These are phyloP conservation scores for Hypoxylon fragiforme DNA, from an alignment of 495 filamentous ascomycete genomes.

Conservation along the genomic window DNA sequence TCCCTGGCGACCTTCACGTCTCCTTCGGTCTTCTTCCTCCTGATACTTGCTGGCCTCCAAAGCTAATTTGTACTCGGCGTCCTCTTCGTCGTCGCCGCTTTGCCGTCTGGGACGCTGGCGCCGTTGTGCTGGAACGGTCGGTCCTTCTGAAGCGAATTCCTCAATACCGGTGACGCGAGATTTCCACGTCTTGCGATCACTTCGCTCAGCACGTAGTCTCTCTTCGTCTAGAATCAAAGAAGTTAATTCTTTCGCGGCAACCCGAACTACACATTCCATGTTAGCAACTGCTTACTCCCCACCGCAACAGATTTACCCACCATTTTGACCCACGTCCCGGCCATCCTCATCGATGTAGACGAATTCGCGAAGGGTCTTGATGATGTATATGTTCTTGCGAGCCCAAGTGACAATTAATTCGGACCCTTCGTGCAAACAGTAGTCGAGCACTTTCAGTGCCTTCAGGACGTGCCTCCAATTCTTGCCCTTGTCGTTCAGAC, in stretches of 20 bases:
- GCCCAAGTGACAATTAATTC: conserved; percentile 98
- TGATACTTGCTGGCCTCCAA: conserved; percentile 96
- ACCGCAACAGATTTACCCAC: conserved; percentile 46
- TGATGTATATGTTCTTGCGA: conserved; percentile 95
- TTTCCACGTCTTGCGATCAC: conserved; percentile 94
- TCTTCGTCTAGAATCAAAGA: conserved; percentile 95
- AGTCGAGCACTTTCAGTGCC: conserved; percentile 96
- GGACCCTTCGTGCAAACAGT: conserved; percentile 96
- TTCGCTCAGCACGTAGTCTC: conserved; percentile 84
- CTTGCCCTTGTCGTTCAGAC: conserved; percentile 98
- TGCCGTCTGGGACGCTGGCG: conserved; percentile 49
- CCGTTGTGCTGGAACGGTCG: conserved; percentile 36
- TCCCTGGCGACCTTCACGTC: conserved; percentile 69
- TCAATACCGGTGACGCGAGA: conserved; percentile 92
- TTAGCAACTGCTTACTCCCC: conserved; percentile 14
- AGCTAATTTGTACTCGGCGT: conserved; percentile 88
- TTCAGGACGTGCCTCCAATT: conserved; percentile 99
- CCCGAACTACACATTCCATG: conserved; percentile 67
- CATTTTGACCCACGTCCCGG: conserved; percentile 92
- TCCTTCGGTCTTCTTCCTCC: conserved; percentile 88
- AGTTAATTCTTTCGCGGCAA: conserved; percentile 95
- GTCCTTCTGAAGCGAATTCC: conserved; percentile 61
- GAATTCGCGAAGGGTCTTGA: conserved; percentile 97
- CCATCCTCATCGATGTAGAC: conserved; percentile 94
- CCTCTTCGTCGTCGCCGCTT: conserved; percentile 78